These are phyloP conservation scores for Malassezia equina DNA, from an alignment of 1,284 basidiomycete genomes.

Conservation along the genomic window DNA sequence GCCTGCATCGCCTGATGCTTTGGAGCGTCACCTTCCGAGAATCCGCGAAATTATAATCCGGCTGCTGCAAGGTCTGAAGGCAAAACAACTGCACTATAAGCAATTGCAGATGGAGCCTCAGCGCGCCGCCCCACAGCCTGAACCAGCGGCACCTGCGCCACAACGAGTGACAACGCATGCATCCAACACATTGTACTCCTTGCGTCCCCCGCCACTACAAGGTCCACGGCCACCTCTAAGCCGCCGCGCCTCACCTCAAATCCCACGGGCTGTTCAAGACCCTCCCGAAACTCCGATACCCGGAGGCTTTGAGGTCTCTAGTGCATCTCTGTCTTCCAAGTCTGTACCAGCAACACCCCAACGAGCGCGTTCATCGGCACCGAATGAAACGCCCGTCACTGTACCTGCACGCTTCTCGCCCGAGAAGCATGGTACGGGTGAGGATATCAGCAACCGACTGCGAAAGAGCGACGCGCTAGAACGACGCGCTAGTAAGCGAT, in stretches of 20 bases:
- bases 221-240: background rate
- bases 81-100: conserved; percentile 71
- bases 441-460: conserved; percentile 67
- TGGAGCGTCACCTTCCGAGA: conserved; percentile 78
- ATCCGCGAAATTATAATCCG: conserved; percentile 88
- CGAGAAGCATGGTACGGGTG: background rate
- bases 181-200: background rate
- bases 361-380: background rate
- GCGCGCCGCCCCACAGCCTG: background rate
- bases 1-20: conserved; percentile 71
- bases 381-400: background rate
- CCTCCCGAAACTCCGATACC: background rate
- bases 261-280: background rate
- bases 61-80: conserved; percentile 77
- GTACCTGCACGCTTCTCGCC: background rate
- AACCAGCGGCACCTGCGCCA: background rate
- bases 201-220: background rate
- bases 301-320: background rate
- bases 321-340: background rate
- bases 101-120: conserved; percentile 29
- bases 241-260: background rate
- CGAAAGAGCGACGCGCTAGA: conserved; percentile 77
- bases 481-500: conserved; percentile 85
- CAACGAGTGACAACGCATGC: background rate
- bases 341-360: background rate